Base-by-base conservation (phyloP, 305 asterid species). In the Fraxinus greggii region DNA sequence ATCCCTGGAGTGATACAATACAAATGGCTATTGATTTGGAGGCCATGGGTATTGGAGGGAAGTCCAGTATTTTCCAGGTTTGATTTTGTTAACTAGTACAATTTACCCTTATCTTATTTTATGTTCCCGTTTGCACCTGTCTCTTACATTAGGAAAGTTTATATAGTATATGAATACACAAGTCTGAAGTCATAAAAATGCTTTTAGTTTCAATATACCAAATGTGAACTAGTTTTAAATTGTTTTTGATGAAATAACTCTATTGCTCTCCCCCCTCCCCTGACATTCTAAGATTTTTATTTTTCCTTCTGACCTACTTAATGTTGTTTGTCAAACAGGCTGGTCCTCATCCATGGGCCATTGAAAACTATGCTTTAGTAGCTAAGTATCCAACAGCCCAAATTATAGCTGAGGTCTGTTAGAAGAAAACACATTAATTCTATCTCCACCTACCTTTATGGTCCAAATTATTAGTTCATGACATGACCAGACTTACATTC, bases 31-130 rank as follows among this genome's bases (percentile, higher is more conserved):
- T 96, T 83, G 98, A 94, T 88, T 88, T 96, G 92, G 99, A 96
- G 93, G 99, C 99, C 81, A 93, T 94, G 95, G 99, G 99, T 51
- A 86, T 91, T 72, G 99, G 99, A 76, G 98, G 99, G 85, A 93
- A 88, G 85, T 96, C 99, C 72, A 85, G 91, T 83, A 89, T 96
- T 75, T 96, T 96, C 89, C 98, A 96, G 98, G 99, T 96, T 81
- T 85, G 86, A 21, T 72, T 73, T 80, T 65, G 19, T 80, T 38
- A 10, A 19, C 4, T 19, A 65, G 70, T 80, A 24, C 48, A 61
- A 76, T 67, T 72, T 59, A 59, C 48, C 80, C 17, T 81, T 70
- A 54, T 69, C 8, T 63, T 80, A 72, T 59, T 38, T 72, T 83
- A 33, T 51, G 32, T 45, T 45, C 79, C 42, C 69, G 19, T 31